phyloP scores from a whole-genome alignment of 306 rosid species.

The Fragaria vesca region DNA sequence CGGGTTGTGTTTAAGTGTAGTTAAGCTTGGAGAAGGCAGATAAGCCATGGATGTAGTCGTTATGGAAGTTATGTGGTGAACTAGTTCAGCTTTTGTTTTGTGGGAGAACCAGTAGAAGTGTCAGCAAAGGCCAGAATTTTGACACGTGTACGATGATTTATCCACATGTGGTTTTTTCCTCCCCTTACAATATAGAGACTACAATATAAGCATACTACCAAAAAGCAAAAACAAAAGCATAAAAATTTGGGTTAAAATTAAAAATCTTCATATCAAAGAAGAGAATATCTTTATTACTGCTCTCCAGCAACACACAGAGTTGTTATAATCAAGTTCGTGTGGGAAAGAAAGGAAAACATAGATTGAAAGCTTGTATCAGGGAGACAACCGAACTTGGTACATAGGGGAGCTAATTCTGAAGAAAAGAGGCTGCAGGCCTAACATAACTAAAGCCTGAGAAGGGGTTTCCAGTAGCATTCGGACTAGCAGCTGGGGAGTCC shows the following conservation, averaged over 20 bases:
- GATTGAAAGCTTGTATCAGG: not conserved
- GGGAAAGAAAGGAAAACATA: not conserved
- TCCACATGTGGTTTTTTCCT: conserved; percentile 26
- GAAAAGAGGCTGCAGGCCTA: conserved; percentile 77
- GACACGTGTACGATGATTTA: conserved; percentile 46
- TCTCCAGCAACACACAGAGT: not conserved
- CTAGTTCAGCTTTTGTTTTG: conserved; percentile 3
- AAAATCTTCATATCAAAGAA: not conserved
- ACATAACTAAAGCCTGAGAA: conserved; percentile 80
- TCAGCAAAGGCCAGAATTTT: conserved; percentile 37
- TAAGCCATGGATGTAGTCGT: conserved; percentile 53
- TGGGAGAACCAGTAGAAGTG: not conserved
- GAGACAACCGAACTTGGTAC: not conserved
- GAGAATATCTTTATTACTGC: not conserved
- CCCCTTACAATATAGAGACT: not conserved
- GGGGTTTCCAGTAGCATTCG: conserved; percentile 61
- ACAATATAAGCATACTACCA: not conserved
- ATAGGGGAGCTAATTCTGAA: conserved; percentile 46
- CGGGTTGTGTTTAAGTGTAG: conserved; percentile 45
- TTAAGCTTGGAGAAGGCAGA: conserved; percentile 46
- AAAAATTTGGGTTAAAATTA: not conserved
- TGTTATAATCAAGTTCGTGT: not conserved
- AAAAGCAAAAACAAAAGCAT: not conserved
- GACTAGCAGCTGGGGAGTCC: conserved; percentile 88
- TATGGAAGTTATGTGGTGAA: conserved; percentile 4